phyloP scores from a whole-genome alignment of 441 rosid species.

The Biscutella laevigata region DNA sequence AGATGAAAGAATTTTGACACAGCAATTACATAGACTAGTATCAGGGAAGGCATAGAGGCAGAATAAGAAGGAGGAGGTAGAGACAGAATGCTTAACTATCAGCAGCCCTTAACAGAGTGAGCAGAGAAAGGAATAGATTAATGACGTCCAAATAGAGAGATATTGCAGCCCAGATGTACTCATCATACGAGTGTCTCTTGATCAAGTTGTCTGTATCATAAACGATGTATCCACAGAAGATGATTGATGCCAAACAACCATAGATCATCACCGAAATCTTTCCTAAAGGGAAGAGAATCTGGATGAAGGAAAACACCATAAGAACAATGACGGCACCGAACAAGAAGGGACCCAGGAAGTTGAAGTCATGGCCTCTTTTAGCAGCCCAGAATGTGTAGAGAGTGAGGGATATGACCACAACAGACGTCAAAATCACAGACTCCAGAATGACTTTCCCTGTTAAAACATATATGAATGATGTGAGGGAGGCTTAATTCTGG shows the following conservation, averaged over 20 bases:
- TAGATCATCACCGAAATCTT: constrained; percentile 29
- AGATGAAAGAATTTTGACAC: constrained; percentile 10
- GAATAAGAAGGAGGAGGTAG: too few species aligned
- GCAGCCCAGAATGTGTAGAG: constrained; percentile 88
- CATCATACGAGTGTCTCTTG: constrained; percentile 62
- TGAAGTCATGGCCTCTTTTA: constrained; percentile 70
- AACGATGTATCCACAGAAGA: constrained; percentile 58
- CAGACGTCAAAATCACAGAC: constrained; percentile 56
- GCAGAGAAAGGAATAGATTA: constrained; percentile 54
- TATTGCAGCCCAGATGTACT: constrained; percentile 56
- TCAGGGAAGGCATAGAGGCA: too few species aligned
- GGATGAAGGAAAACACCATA: constrained; percentile 55
- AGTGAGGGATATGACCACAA: constrained; percentile 62
- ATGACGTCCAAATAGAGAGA: constrained; percentile 62
- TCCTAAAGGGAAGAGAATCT: constrained; percentile 40
- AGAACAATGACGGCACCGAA: constrained; percentile 73
- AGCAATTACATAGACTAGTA: too few species aligned
- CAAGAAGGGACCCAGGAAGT: constrained; percentile 77
- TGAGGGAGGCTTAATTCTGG: too few species aligned
- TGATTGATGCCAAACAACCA: constrained; percentile 34
- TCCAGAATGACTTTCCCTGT: constrained; percentile 73
- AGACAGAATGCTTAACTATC: too few species aligned
- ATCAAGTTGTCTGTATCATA: constrained; percentile 61
- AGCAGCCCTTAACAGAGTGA: constrained; percentile 19
- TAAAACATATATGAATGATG: too few species aligned